These are phyloP conservation scores for Venustampulla echinocandica DNA, from an alignment of 495 filamentous ascomycete genomes.

Conservation along the genomic window DNA sequence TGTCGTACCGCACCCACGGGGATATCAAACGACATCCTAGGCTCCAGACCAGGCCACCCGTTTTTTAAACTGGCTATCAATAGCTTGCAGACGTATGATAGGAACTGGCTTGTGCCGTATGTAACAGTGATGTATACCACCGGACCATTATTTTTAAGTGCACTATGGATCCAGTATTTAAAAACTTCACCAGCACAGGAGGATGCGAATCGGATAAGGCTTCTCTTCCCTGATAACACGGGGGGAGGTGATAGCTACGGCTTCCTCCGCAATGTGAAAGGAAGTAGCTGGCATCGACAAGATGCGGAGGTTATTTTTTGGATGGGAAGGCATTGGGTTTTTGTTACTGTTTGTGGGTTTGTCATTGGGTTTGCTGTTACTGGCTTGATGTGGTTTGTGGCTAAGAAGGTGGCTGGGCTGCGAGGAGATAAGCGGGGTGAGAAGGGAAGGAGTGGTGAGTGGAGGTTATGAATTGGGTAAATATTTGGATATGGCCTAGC, in stretches of 20 bases:
- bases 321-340: conserved; percentile 65
- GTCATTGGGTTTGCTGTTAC: conserved; percentile 46
- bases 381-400: conserved; percentile 42
- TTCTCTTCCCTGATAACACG: conserved; percentile 51
- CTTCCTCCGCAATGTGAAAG: conserved; percentile 65
- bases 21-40: conserved; percentile 83
- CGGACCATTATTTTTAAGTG: conserved; percentile 71
- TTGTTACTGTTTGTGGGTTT: conserved; percentile 56
- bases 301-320: conserved; percentile 68
- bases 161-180: conserved; percentile 68
- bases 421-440: not conserved
- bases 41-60: conserved; percentile 63
- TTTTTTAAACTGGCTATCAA: conserved; percentile 70
- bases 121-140: conserved; percentile 83
- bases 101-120: conserved; percentile 69
- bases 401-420: not conserved
- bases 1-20: conserved; percentile 71
- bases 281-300: conserved; percentile 65
- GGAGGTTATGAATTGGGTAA: not conserved
- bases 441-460: not conserved
- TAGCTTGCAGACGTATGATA: conserved; percentile 58
- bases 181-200: not conserved
- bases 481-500: no score
- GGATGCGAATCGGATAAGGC: conserved; percentile 24
- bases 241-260: conserved; percentile 61